Percentiles rank a stretch among this genome's conserved stretches.
These are phyloP conservation scores for Phytopythium kandeliae DNA, from an alignment of 352 stramenopile genomes.

Conservation along the genomic window DNA sequence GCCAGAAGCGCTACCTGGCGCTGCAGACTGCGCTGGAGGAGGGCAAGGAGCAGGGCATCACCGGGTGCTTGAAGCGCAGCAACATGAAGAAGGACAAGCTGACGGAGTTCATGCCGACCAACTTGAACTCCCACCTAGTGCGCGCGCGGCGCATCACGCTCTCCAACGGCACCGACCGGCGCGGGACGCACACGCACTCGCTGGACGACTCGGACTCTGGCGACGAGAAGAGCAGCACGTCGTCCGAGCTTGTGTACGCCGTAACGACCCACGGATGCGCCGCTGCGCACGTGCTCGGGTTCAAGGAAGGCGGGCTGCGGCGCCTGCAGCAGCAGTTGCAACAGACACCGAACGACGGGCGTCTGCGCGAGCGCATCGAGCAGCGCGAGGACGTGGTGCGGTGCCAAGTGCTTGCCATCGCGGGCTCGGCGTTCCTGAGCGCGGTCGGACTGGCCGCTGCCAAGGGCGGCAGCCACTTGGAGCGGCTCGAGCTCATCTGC, in stretches of 20 bases:
- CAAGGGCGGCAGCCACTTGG: conserved; percentile 45
- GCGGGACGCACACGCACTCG: conserved; percentile 22
- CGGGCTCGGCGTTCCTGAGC: conserved; percentile 69
- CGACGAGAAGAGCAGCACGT: conserved; percentile 8
- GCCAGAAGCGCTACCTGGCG: conserved; percentile 62
- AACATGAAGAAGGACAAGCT: conserved; percentile 85
- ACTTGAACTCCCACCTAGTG: conserved; percentile 79
- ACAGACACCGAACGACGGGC: conserved; percentile 39
- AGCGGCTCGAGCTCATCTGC: conserved; percentile 57
- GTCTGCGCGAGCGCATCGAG: conserved; percentile 58
- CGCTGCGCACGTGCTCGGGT: conserved; percentile 73
- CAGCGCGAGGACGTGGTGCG: conserved; percentile 77
- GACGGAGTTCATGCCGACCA: conserved; percentile 83
- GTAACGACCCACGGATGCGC: conserved; percentile 78
- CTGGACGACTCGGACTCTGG: conserved; percentile 35
- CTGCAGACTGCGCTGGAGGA: conserved; percentile 66
- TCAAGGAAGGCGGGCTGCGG: conserved; percentile 80
- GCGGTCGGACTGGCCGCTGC: conserved; percentile 56
- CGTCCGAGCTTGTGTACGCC: conserved; percentile 50
- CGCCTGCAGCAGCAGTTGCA: conserved; percentile 40
- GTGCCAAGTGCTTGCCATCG: conserved; percentile 69
- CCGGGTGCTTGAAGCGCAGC: conserved; percentile 75
- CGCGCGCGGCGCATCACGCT: conserved; percentile 54
- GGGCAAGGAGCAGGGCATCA: conserved; percentile 78
- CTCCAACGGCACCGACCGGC: conserved; percentile 22